Evolutionary conservation across 1,284 basidiomycete genomes (phyloP).

Genomic region (Tilletia caries): DNA sequence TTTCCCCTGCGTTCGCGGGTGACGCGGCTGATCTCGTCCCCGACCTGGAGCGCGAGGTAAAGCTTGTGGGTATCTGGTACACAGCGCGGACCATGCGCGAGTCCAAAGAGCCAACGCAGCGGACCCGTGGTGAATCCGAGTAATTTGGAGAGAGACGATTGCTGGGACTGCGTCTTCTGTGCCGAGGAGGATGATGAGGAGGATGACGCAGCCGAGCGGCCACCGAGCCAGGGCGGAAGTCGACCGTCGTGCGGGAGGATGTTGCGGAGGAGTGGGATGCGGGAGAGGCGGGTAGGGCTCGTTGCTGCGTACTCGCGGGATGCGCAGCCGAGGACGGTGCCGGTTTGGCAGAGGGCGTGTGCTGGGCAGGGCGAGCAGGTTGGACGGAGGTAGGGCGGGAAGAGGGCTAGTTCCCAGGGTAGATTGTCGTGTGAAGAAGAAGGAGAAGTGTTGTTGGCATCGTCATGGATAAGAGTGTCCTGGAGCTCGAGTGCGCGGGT

Average conservation of each 20-base stretch:
- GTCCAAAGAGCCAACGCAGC: neutral
- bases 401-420: neutral
- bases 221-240: neutral
- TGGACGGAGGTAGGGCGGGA: neutral
- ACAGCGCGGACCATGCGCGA: neutral
- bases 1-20: neutral
- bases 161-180: neutral
- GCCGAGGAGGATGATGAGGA: neutral
- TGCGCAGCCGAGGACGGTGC: neutral
- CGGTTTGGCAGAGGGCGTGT: neutral
- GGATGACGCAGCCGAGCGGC: neutral
- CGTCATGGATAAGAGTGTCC: neutral
- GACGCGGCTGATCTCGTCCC: constrained; percentile 9
- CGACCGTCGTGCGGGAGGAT: neutral
- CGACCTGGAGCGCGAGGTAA: constrained; percentile 4
- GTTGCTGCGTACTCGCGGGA: neutral
- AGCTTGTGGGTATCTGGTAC: constrained; percentile 1
- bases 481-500: neutral
- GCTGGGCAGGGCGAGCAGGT: constrained; percentile 3
- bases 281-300: neutral
- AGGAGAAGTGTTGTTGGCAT: neutral
- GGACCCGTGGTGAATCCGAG: neutral
- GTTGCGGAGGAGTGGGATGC: neutral
- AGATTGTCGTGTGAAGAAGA: neutral
- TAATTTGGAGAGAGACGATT: neutral